Conservation (phyloP, 192 early-diverging fungal genomes). For the Anaeromyces robustus region DNA sequence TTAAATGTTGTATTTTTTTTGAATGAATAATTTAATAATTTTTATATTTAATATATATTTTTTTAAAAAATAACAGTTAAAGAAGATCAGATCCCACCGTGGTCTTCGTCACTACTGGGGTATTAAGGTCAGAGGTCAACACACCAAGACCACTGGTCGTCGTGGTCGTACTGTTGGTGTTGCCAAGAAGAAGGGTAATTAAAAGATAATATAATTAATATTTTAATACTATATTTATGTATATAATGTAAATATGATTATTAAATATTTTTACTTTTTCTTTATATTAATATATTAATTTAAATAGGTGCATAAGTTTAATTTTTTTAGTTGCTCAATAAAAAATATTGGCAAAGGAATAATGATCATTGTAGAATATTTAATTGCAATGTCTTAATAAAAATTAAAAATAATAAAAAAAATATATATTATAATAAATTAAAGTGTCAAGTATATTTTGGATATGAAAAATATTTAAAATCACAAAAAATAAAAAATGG, state of each 20-base stretch:
- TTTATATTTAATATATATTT: too few species aligned
- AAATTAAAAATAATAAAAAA: background rate
- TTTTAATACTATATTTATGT: too few species aligned
- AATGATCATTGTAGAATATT: background rate
- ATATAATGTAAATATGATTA: too few species aligned
- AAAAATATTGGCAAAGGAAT: background rate
- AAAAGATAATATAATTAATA: too few species aligned
- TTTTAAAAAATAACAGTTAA: too few species aligned
- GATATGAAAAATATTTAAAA: too few species aligned
- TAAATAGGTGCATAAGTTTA: background rate
- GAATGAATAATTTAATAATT: too few species aligned
- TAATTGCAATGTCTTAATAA: background rate
- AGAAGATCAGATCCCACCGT: slow-evolving; percentile 98
- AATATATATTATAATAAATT: background rate
- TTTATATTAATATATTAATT: too few species aligned
- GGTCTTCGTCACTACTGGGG: slow-evolving; percentile 98
- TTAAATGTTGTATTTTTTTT: too few species aligned
- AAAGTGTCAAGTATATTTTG: too few species aligned
- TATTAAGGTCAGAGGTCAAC: slow-evolving; percentile 98
- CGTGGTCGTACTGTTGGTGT: slow-evolving; percentile 92
- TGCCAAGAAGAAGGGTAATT: slow-evolving; percentile 84
- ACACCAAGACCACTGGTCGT: slow-evolving; percentile 99
- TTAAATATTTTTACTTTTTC: too few species aligned
- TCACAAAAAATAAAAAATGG: too few species aligned
- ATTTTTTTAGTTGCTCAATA: background rate